These are phyloP conservation scores for Microdochium bolleyi DNA, from an alignment of 2,329 filamentous ascomycete genomes.

Conservation along the genomic window DNA sequence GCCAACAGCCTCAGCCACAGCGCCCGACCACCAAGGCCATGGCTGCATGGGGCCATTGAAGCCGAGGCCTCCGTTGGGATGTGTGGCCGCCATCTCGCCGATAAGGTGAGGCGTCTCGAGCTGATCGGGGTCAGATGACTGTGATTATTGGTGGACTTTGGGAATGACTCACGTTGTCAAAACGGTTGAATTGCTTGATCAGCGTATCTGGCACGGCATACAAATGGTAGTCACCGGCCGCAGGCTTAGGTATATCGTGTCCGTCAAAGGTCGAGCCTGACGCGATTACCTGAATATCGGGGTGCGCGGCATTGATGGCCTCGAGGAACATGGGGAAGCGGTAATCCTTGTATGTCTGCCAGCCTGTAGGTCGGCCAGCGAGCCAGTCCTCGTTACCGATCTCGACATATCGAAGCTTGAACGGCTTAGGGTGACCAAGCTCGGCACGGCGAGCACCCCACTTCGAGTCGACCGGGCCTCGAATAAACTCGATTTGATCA, in stretches of 20 bases:
- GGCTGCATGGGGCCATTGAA: conserved; percentile 35
- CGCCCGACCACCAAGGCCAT: conserved; percentile 50
- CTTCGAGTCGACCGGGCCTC: conserved; percentile 40
- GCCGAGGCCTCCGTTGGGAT: conserved; percentile 41
- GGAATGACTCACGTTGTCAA: conserved; percentile 35
- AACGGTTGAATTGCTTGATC: conserved; percentile 39
- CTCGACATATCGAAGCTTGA: conserved; percentile 53
- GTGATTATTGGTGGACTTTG: conserved; percentile 1
- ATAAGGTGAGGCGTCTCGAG: conserved; percentile 5
- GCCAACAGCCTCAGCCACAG: conserved; percentile 57
- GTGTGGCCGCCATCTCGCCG: conserved; percentile 43
- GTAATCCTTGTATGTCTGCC: conserved; percentile 41
- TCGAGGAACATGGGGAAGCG: conserved; percentile 52
- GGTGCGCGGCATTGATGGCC: conserved; percentile 47
- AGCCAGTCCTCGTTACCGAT: conserved; percentile 63
- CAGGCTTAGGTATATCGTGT: conserved; percentile 30
- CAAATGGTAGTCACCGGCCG: conserved; percentile 40
- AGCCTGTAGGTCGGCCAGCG: conserved; percentile 35
- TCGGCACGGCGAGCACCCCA: conserved; percentile 51
- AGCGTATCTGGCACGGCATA: conserved; percentile 44
- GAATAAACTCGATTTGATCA: conserved; percentile 56
- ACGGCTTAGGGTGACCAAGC: conserved; percentile 55
- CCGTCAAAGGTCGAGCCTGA: conserved; percentile 36
- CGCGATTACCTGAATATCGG: conserved; percentile 47
- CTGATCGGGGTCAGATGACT: not conserved